Conservation (phyloP, 129 eudicot genomes). For the Lonicera japonica region DNA sequence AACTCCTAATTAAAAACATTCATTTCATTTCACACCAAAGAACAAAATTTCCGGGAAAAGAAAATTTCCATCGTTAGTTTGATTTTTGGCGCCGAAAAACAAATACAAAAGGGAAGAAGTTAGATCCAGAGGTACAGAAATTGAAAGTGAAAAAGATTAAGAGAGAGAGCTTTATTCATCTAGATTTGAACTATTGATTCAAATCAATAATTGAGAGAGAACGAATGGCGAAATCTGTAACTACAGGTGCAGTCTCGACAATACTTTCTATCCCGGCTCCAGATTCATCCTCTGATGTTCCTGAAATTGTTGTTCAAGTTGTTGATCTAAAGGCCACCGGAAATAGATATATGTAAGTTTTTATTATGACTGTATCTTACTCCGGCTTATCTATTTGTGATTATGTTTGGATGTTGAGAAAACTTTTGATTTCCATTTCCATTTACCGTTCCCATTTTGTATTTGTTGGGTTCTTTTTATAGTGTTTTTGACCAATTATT, state of each 20-base stretch:
- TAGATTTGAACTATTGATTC: too few relatives aligned
- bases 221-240: slow-evolving; percentile 51
- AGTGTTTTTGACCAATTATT: too few relatives aligned
- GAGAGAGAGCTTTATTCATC: neutral
- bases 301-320: slow-evolving; percentile 73
- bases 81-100: neutral
- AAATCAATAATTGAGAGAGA: neutral
- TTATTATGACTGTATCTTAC: neutral
- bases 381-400: neutral
- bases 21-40: neutral
- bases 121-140: neutral
- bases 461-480: too few relatives aligned
- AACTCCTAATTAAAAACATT: neutral
- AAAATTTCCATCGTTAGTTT: too few relatives aligned
- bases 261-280: slow-evolving; percentile 72
- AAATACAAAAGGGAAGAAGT: neutral
- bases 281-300: slow-evolving; percentile 48
- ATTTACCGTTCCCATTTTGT: too few relatives aligned
- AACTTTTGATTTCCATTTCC: too few relatives aligned
- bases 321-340: slow-evolving; percentile 76
- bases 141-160: too few relatives aligned
- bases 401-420: too few relatives aligned
- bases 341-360: slow-evolving; percentile 51
- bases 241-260: slow-evolving; percentile 52
- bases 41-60: neutral